Percentiles rank a stretch among this genome's conserved stretches.
Evolutionary conservation across 495 filamentous ascomycete species (phyloP).

Genomic region (Sordaria brevicollis): DNA sequence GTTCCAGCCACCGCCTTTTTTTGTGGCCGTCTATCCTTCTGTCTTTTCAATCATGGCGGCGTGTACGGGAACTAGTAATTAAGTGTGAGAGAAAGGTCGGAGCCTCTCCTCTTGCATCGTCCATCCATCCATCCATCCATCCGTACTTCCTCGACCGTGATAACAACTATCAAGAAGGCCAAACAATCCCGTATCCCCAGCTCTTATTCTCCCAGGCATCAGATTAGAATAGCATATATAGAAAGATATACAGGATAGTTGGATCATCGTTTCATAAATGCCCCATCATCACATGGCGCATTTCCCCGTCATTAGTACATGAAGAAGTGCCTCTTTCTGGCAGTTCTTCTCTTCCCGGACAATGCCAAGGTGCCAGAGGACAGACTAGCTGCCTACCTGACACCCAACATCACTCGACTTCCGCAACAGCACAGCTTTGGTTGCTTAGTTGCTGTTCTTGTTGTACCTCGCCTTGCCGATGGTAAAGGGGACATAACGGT

Average conservation of each 20-base stretch:
- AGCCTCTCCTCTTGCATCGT: neutral
- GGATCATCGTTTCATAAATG: neutral
- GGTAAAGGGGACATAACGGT: conserved; percentile 94
- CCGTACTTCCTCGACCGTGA: neutral
- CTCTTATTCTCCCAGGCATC: neutral
- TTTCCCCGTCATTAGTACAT: neutral
- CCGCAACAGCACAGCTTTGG: neutral
- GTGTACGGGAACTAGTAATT: neutral
- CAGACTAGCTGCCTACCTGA: neutral
- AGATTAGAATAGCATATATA: neutral
- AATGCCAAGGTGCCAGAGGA: neutral
- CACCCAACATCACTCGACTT: neutral
- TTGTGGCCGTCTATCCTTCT: neutral
- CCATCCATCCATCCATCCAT: neutral
- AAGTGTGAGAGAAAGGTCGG: neutral
- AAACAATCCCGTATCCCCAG: neutral
- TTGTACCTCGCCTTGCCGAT: conserved; percentile 82
- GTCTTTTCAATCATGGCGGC: neutral
- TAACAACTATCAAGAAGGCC: neutral
- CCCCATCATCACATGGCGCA: neutral
- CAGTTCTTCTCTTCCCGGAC: neutral
- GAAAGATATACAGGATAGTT: neutral
- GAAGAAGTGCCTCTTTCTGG: neutral
- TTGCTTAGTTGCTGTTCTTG: conserved; percentile 37
- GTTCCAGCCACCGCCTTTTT: neutral